Evolutionary conservation across 2,329 filamentous ascomycete species (phyloP), one percentile per base, ranked within the genome.

Genomic region (Fusarium marasasianum): DNA sequence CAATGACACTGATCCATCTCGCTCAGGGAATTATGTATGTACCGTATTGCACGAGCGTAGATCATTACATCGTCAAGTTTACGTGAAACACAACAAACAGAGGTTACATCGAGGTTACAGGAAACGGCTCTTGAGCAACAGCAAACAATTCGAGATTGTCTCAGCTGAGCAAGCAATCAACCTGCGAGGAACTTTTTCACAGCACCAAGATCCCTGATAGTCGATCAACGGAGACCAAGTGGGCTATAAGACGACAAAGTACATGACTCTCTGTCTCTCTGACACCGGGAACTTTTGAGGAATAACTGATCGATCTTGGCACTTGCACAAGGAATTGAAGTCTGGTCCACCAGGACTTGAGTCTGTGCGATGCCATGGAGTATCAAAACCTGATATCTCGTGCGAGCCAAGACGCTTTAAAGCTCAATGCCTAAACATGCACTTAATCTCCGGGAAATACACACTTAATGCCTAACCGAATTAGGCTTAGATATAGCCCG

Each of bases 71-170:
- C 40, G 43, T 58, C 58, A 62, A 41, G n/a, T 58, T 50, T 66
- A 44, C 31, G 54, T 68, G 69, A 58, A 71, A 73, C 58, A 38
- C 59, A 76, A 55, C 70, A 53, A 61, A 61, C 40, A 48, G 29
- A 64, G 44, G 72, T 72, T 64, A 69, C 63, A 71, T 71, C 31
- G 33, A 66, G 56, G 70, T 67, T 66, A 75, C 66, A 59, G 57
- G 50, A 77, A 77, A 76, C 76, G 76, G 72, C 63, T 55, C 77
- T 74, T 77, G 76, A 66, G 58, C 63, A 61, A 77, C 76, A 57
- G 50, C 75, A 77, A 77, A 77, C 74, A 75, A 43, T 61, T 72
- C 35, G 40, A 73, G 60, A 51, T 47, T 75, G 71, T 76, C 71
- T 72, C 63, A 69, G 61, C 62, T 70, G 48, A 33, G 14, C 18